phyloP scores from a whole-genome alignment of 306 rosid genomes.

The Arachis stenosperma region DNA sequence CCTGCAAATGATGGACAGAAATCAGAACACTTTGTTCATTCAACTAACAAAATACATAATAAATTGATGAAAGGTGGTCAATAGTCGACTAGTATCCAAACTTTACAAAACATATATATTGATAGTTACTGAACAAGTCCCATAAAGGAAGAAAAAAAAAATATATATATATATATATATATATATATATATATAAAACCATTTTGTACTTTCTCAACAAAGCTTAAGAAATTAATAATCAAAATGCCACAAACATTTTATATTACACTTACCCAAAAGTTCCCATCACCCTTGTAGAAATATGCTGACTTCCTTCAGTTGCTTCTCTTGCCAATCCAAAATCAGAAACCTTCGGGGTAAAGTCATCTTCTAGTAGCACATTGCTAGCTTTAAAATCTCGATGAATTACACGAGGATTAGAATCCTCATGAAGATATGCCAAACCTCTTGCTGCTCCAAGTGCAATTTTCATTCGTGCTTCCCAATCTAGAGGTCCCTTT shows the following conservation, averaged over 20 bases:
- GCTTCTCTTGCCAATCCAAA: conserved; percentile 98
- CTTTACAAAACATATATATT: conserved; percentile 4
- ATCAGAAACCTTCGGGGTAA: conserved; percentile 95
- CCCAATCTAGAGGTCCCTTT: conserved; percentile 90
- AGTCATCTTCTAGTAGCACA: conserved; percentile 87
- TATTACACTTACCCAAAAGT: conserved; percentile 74
- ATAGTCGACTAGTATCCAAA: conserved; percentile 15
- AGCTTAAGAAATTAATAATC: conserved; percentile 2
- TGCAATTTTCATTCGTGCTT: conserved; percentile 88
- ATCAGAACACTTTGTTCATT: conserved; percentile 17
- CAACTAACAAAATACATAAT: not conserved
- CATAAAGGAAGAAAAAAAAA: too few relatives aligned
- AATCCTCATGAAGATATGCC: conserved; percentile 98
- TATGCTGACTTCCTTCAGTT: conserved; percentile 91
- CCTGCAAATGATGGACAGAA: conserved; percentile 51
- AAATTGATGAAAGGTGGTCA: not conserved
- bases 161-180: too few relatives aligned
- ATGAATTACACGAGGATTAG: conserved; percentile 96
- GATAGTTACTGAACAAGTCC: conserved; percentile 24
- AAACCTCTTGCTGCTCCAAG: conserved; percentile 98
- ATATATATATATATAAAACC: conserved; percentile 26
- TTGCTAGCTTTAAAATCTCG: conserved; percentile 96
- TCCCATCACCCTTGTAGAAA: conserved; percentile 96
- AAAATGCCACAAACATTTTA: conserved; percentile 37
- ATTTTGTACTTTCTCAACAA: conserved; percentile 14